A percentile compares a stretch with the other conserved stretches of the same genome.
phyloP scores from a whole-genome alignment of 2,329 filamentous ascomycete species.

The Aspergillus pseudoterreus region DNA sequence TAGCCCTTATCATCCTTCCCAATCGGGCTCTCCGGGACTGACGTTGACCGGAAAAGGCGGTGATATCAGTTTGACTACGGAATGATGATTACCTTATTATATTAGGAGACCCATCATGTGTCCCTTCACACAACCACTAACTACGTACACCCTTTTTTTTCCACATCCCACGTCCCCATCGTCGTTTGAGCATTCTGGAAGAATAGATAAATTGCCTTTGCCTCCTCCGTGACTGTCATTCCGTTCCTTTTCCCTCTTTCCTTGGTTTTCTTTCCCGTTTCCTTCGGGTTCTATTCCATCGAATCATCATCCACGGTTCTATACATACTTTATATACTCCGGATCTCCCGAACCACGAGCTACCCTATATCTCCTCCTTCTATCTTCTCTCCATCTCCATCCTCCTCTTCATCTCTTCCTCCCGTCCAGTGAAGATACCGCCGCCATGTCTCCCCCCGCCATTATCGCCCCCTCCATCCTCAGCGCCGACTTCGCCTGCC shows the following conservation, averaged over 20 bases:
- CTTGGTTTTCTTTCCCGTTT: background rate
- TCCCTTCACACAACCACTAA: background rate
- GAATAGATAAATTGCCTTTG: background rate
- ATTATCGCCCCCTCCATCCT: conserved; percentile 99
- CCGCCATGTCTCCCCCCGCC: conserved; percentile 75
- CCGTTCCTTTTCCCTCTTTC: background rate
- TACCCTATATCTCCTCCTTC: background rate
- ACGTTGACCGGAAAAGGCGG: conserved; percentile 18
- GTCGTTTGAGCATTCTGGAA: too few species aligned
- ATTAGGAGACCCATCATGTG: background rate
- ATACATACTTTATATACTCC: background rate
- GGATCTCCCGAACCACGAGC: background rate
- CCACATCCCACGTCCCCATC: too few species aligned
- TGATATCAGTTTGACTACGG: conserved; percentile 13
- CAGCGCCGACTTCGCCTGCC: conserved; percentile 87
- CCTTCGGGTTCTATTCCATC: background rate
- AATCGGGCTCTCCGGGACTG: conserved; percentile 19
- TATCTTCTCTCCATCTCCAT: background rate
- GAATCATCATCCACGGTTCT: too few species aligned
- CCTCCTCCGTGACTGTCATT: background rate
- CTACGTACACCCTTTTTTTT: too few species aligned
- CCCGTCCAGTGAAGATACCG: background rate
- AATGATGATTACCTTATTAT: too few species aligned
- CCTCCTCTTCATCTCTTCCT: background rate
- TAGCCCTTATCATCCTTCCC: conserved; percentile 23